These are phyloP conservation scores for Penicillium angulare DNA, from an alignment of 495 filamentous ascomycete species.

Conservation along the genomic window DNA sequence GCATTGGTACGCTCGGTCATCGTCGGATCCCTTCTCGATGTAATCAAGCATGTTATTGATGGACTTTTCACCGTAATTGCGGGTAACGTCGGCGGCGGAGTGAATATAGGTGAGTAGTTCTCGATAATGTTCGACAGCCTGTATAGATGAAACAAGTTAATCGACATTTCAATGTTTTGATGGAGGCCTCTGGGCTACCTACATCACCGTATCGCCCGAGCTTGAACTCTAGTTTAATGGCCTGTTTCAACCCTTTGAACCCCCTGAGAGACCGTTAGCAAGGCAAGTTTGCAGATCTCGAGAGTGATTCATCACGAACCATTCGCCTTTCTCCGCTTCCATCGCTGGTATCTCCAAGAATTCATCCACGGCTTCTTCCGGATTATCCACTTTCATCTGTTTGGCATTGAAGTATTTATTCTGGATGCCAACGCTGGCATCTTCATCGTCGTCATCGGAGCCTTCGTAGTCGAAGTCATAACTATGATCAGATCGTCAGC, in stretches of 20 bases:
- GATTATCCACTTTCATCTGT: slow-evolving; percentile 84
- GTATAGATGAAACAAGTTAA: not conserved
- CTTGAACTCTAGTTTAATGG: slow-evolving; percentile 95
- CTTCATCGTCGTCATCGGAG: slow-evolving; percentile 84
- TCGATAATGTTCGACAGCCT: slow-evolving; percentile 94
- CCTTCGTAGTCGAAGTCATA: slow-evolving; percentile 98
- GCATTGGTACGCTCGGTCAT: slow-evolving; percentile 72
- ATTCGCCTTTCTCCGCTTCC: slow-evolving; percentile 90
- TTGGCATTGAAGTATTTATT: slow-evolving; percentile 99
- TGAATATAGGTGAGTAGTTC: slow-evolving; percentile 98
- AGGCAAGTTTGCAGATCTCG: slow-evolving; percentile 12
- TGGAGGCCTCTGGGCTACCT: too few species aligned
- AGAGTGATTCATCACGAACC: slow-evolving; percentile 47
- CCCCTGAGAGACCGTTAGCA: slow-evolving; percentile 54
- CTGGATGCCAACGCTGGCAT: slow-evolving; percentile 88
- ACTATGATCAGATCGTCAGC: slow-evolving; percentile 38
- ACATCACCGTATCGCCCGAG: slow-evolving; percentile 83
- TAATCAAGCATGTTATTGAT: slow-evolving; percentile 99
- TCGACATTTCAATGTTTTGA: not conserved
- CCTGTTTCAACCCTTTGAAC: slow-evolving; percentile 96
- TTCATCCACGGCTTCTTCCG: slow-evolving; percentile 86
- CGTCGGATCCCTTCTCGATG: slow-evolving; percentile 89
- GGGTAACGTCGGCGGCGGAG: slow-evolving; percentile 90
- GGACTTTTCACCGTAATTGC: slow-evolving; percentile 98
- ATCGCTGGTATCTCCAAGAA: slow-evolving; percentile 82